A percentile compares a stretch with the other conserved stretches of the same genome.
phyloP scores from a whole-genome alignment of 768 basidiomycete genomes.

The Russula abietina region DNA sequence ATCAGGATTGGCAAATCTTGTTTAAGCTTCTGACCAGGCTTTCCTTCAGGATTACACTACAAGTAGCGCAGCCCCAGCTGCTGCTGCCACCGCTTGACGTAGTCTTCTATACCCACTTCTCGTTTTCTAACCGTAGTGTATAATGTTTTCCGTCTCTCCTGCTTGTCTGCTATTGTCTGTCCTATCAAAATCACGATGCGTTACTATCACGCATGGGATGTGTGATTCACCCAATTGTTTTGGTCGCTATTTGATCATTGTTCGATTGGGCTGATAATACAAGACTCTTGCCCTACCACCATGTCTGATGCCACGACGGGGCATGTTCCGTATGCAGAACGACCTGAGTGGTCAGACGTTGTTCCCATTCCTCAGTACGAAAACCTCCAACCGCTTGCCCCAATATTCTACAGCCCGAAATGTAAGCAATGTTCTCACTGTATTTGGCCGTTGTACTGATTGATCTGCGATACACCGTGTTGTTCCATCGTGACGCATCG shows the following conservation, averaged over 20 bases:
- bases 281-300: neutral
- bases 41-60: constrained; percentile 59
- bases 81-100: constrained; percentile 25
- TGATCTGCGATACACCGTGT: constrained; percentile 14
- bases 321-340: constrained; percentile 47
- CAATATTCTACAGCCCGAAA: constrained; percentile 85
- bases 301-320: constrained; percentile 16
- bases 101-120: constrained; percentile 6
- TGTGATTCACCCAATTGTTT: constrained; percentile 5
- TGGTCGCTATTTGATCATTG: neutral
- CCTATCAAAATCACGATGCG: constrained; percentile 1
- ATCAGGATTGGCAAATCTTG: neutral
- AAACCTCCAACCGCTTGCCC: constrained; percentile 68
- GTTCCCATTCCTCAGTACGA: constrained; percentile 78
- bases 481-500: constrained; percentile 4
- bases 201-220: neutral
- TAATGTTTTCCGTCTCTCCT: constrained; percentile 20
- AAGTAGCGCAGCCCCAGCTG: constrained; percentile 43
- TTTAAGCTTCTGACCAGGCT: neutral
- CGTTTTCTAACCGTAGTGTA: constrained; percentile 18
- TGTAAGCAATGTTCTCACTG: constrained; percentile 48
- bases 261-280: too few species aligned
- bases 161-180: constrained; percentile 4
- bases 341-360: constrained; percentile 76
- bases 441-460: constrained; percentile 21